Base-by-base conservation (phyloP, 352 stramenopile genomes). In the Phytophthora pistaciae region DNA sequence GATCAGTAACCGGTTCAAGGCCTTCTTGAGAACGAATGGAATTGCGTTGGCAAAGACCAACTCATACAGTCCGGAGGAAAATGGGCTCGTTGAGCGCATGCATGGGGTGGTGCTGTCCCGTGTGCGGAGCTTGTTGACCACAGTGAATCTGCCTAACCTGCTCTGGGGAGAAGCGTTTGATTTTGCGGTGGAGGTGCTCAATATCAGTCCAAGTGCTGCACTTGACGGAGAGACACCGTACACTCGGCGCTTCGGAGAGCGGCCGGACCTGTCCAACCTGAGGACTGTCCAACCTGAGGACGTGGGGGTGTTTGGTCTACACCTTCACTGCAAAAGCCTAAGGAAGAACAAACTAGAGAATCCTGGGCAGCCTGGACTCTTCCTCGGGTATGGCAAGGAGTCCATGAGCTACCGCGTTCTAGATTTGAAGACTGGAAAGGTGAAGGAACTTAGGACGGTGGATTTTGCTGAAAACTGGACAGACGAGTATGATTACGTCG, bases 391-490 rank as follows among this genome's bases (percentile, higher is more conserved):
- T 29, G 56, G 20, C 5, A 70, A 38, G 16, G 33, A 48, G 3
- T 67, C 57, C 1, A 63, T 54, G 1, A 67, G 25, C 18, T 67
- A 63, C 5, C 29, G 42, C 5, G 11, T 67, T 1, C 23, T 72
- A 21, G 57, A 63, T n/a, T 29, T 62, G 50, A 52, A 46, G 25
- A 53, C 56, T 5, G 52, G 56, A 16, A 46, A 38, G 7, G 31
- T 58, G 20, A 21, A 61, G 23, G 56, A 66, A 18, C 16, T 52
- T 1, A 66, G 50, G 18, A 63, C 57, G 16, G 56, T 67, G 0
- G 50, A 66, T 4, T 67, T 58, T 52, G 44, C 23, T 13, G 65
- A 72, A 25, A 20, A 52, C 36, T 72, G 57, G 57, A 72, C 57
- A 42, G 56, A 63, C 5, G 38, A 54, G 20, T 9, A 40, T 18